Evolutionary conservation across 2,329 filamentous ascomycete genomes (phyloP).

Genomic region (Zymoseptoria crescenta): DNA sequence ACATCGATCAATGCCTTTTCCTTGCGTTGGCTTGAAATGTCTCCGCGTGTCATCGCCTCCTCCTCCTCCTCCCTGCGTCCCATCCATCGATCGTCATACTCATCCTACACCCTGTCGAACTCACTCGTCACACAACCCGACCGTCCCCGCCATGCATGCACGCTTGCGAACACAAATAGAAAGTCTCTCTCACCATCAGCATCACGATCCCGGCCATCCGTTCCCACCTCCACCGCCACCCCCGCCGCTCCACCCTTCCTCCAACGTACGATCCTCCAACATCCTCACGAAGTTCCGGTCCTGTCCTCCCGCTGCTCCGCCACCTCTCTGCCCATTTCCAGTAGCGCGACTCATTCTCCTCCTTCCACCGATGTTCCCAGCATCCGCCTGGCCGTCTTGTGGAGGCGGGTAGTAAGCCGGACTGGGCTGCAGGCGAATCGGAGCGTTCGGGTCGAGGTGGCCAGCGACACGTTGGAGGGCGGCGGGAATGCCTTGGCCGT

Average conservation of each 20-base stretch:
- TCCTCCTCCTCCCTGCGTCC: neutral
- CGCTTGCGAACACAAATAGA: neutral
- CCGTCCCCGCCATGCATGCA: neutral
- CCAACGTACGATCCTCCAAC: constrained; percentile 85
- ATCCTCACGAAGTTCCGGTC: constrained; percentile 83
- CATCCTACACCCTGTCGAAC: neutral
- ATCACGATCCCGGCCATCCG: constrained; percentile 17
- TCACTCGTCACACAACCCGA: neutral
- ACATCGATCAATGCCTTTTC: neutral
- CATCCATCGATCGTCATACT: neutral
- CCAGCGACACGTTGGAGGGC: constrained; percentile 92
- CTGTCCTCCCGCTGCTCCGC: constrained; percentile 45
- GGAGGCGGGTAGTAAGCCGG: constrained; percentile 96
- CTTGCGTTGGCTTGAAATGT: neutral
- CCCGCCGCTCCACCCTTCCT: constrained; percentile 60
- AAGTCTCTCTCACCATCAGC: neutral
- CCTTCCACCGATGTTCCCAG: constrained; percentile 61
- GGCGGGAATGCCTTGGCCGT: constrained; percentile 82
- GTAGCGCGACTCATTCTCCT: constrained; percentile 54
- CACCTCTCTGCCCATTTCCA: constrained; percentile 27
- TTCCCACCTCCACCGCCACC: constrained; percentile 11
- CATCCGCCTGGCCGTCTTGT: constrained; percentile 65
- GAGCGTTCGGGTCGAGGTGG: constrained; percentile 88
- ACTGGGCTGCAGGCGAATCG: constrained; percentile 88
- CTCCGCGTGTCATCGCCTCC: neutral